Percentiles rank a stretch among this genome's conserved stretches.
Evolutionary conservation across 441 rosid species (phyloP).

Genomic region (Geranium incanum): DNA sequence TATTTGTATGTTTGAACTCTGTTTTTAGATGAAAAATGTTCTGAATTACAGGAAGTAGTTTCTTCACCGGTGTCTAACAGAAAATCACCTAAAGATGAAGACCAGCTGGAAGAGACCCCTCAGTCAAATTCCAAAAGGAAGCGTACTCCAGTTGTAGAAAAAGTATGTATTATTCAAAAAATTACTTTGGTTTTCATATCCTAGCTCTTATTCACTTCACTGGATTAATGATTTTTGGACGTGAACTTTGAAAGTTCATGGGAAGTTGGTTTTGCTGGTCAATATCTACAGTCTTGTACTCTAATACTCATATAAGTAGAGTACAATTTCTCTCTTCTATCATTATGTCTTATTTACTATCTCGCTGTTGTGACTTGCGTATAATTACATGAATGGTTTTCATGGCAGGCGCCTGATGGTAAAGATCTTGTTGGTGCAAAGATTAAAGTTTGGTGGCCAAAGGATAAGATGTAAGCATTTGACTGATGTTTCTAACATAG

Average conservation of each 20-base stretch:
- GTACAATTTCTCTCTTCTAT: neutral
- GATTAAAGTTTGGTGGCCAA: conserved; percentile 91
- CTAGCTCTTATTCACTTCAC: neutral
- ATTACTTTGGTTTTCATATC: neutral
- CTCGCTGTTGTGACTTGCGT: neutral
- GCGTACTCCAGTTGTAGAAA: conserved; percentile 41
- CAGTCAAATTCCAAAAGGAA: conserved; percentile 54
- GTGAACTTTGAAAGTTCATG: too few species aligned
- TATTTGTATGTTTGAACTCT: conserved; percentile 14
- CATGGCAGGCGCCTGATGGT: conserved; percentile 52
- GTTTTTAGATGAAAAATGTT: conserved; percentile 4
- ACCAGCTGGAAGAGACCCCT: conserved; percentile 46
- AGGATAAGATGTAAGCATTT: conserved; percentile 52
- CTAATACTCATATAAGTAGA: neutral
- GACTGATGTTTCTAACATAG: conserved; percentile 12
- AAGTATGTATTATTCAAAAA: conserved; percentile 33
- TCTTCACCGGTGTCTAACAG: conserved; percentile 46
- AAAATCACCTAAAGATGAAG: conserved; percentile 46
- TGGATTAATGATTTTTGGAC: neutral
- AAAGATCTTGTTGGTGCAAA: conserved; percentile 57
- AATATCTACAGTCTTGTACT: neutral
- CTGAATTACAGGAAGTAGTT: conserved; percentile 39
- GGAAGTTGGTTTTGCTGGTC: neutral
- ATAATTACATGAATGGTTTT: conserved; percentile 20
- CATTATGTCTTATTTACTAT: conserved; percentile 3